These are phyloP conservation scores for Ceriops zippeliana DNA, from an alignment of 345 rosid genomes.

Conservation along the genomic window DNA sequence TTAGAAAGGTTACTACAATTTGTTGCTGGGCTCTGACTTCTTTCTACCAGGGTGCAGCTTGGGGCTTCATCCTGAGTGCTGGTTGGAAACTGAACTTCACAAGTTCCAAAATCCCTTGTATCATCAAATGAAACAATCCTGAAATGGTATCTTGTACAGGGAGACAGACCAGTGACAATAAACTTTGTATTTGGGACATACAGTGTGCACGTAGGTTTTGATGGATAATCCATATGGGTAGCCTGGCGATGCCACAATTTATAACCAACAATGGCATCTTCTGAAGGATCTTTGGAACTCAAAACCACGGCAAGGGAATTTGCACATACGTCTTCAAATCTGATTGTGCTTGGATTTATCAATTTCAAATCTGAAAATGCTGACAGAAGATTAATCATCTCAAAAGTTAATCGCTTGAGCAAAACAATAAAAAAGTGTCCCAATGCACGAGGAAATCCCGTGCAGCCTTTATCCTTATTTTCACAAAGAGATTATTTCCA, in stretches of 20 bases:
- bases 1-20: slow-evolving; percentile 84
- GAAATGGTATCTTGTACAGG: slow-evolving; percentile 63
- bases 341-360: slow-evolving; percentile 37
- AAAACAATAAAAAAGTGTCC: too few relatives aligned
- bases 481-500: too few relatives aligned
- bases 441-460: too few relatives aligned
- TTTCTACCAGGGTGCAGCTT: slow-evolving; percentile 46
- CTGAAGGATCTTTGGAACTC: slow-evolving; percentile 40
- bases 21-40: slow-evolving; percentile 92
- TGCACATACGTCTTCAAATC: slow-evolving; percentile 59
- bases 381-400: background rate
- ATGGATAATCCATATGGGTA: slow-evolving; percentile 45
- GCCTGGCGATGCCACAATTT: slow-evolving; percentile 78
- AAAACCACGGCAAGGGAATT: slow-evolving; percentile 65
- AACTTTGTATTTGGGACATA: slow-evolving; percentile 57
- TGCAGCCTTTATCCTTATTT: too few relatives aligned
- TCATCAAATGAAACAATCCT: slow-evolving; percentile 56
- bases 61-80: slow-evolving; percentile 38
- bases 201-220: slow-evolving; percentile 66
- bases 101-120: slow-evolving; percentile 39
- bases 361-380: slow-evolving; percentile 30
- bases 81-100: slow-evolving; percentile 52
- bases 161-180: slow-evolving; percentile 57
- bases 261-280: slow-evolving; percentile 43
- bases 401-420: background rate